Evolutionary conservation across 106 monocot species (phyloP).

Genomic region (Dendrobium catenatum): DNA sequence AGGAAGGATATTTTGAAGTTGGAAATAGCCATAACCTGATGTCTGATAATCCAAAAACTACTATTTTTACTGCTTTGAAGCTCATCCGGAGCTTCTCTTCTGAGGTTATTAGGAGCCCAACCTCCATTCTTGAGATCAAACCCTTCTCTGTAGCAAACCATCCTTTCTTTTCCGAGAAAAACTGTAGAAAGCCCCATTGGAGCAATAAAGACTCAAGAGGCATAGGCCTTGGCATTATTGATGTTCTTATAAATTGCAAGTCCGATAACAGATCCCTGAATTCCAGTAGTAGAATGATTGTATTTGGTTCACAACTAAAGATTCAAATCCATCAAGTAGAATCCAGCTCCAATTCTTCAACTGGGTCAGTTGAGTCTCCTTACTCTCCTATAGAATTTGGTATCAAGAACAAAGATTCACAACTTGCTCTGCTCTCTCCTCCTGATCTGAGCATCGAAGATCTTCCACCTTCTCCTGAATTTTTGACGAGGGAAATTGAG

Average conservation of each 20-base stretch:
- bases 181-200: conserved; percentile 9
- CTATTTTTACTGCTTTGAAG: conserved; percentile 11
- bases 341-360: neutral
- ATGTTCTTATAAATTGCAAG: conserved; percentile 25
- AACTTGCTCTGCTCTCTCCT: conserved; percentile 35
- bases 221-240: conserved; percentile 43
- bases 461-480: neutral
- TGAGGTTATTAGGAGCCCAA: conserved; percentile 69
- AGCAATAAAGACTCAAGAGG: conserved; percentile 6
- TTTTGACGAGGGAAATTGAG: conserved; percentile 41
- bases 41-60: no score
- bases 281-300: conserved; percentile 16
- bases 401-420: conserved; percentile 47
- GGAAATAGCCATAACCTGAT: no score
- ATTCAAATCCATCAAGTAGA: conserved; percentile 29
- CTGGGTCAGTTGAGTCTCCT: conserved; percentile 11
- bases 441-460: neutral
- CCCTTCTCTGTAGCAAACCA: conserved; percentile 28
- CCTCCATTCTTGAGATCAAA: conserved; percentile 74
- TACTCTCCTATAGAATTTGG: conserved; percentile 55
- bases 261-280: conserved; percentile 3
- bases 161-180: no score
- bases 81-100: conserved; percentile 7
- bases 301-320: conserved; percentile 55
- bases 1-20: no score